Base-by-base conservation (phyloP, 192 early-diverging fungal species). In the Umbelopsis isabellina region DNA sequence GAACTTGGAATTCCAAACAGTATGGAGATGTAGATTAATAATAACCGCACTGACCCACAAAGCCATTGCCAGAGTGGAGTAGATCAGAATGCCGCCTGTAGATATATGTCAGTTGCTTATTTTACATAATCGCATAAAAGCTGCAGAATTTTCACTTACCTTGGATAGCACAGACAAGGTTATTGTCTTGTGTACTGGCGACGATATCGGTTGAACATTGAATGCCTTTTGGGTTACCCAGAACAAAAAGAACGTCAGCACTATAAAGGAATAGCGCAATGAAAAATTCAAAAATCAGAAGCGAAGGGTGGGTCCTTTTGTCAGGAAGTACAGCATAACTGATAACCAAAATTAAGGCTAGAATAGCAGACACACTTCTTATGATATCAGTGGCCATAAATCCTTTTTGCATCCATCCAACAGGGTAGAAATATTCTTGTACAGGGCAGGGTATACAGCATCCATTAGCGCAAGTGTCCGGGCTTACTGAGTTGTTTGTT, bases 391-490 rank as follows among this genome's bases (percentile, higher is more conserved):
- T 83, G 33, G 74, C 78, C 30, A 74, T 66, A 53, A 77, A 85
- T 25, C 80, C 81, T 15, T 67, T 73, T 16, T 80, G 65, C 9
- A 81, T 47, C 46, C 79, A 79, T 25, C 75, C 78, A 18, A 47
- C 25, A 20, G 72, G 66, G 37, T 87, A 87, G 4, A 87, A 74
- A 45, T 65, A 67, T 58, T 87, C 76, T 69, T 82, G 80, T 7
- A 76, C 77, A 2, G 85, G 85, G 52, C 85, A 87, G 33, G 85
- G 85, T 35, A 87, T 46, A 72, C 85, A 87, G 44, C 85, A 87
- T 52, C 83, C 83, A 44, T 69, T 67, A 48, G 67, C 65, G 47
- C 85, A 87, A 46, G 69, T 77, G 13, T 51, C 49, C 5, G 46
- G 12, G 51, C 69, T 79, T 18, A 75, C 41, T 1, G 75, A 68